These are phyloP conservation scores for Fusarium illudens DNA, from an alignment of 2,329 filamentous ascomycete genomes.

Conservation along the genomic window DNA sequence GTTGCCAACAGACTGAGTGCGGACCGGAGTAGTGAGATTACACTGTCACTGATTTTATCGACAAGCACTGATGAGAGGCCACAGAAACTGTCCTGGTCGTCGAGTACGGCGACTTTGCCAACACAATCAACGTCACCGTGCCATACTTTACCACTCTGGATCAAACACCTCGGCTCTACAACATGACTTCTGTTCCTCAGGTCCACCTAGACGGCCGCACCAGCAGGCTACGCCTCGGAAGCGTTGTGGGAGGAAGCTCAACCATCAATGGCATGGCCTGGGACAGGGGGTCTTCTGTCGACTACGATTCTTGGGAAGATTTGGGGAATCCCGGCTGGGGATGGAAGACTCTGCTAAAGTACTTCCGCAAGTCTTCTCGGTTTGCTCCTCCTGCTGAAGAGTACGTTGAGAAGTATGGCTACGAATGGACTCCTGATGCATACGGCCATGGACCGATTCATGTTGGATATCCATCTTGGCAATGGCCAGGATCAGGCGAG, in stretches of 20 bases:
- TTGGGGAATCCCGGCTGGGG: constrained; percentile 51
- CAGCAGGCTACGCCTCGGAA: constrained; percentile 35
- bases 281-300: constrained; percentile 38
- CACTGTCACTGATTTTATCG: no score
- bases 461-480: constrained; percentile 38
- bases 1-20: constrained; percentile 45
- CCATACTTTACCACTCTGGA: constrained; percentile 33
- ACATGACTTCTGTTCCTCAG: constrained; percentile 41
- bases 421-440: constrained; percentile 30
- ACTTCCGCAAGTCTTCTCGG: constrained; percentile 34
- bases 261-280: constrained; percentile 46
- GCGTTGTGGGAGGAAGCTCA: constrained; percentile 43
- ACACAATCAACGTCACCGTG: constrained; percentile 35
- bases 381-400: constrained; percentile 28
- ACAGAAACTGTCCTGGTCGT: constrained; percentile 40
- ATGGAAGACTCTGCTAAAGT: constrained; percentile 41
- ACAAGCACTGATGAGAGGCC: neutral
- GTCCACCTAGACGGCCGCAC: constrained; percentile 32
- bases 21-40: constrained; percentile 30
- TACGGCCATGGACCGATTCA: constrained; percentile 39
- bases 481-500: constrained; percentile 36
- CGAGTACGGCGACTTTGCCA: constrained; percentile 43
- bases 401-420: constrained; percentile 34
- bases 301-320: constrained; percentile 49
- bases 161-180: constrained; percentile 19